Base-by-base conservation (phyloP, 495 filamentous ascomycete species). In the Cladorrhinum samala region DNA sequence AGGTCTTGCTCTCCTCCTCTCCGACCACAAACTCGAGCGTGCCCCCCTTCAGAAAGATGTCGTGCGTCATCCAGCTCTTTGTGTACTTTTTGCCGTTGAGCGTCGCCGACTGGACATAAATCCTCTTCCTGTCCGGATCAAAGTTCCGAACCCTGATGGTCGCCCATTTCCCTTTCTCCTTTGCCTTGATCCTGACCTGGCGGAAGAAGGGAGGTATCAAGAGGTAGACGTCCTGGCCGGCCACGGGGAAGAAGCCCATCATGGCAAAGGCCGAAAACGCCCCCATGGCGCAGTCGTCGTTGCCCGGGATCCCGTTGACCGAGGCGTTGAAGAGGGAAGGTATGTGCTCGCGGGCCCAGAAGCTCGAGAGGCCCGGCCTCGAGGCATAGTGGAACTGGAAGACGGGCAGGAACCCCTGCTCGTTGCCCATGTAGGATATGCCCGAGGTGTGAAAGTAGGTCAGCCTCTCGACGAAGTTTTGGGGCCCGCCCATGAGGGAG, bases 271-370 rank as follows among this genome's bases (percentile, higher is more conserved):
- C 81, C 3, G 78, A 72, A 55, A 88, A 89, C 2, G 84, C 80
- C 8, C 85, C 87, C 84, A 88, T 87, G 16, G 86, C 84, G 47
- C 81, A 83, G 65, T 89, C 85, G 53, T 89, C 85, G 64, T 89
- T 89, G 0, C 85, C 86, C 2, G 86, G 85, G 27, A 90, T 81
- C 3, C 86, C 85, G 49, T 72, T 72, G 7, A 77, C 59, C 2
- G 76, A 78, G 3, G 75, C 76, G 64, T 86, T 83, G 68, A 88
- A 89, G 49, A 77, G 77, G 0, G 72, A 71, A 0, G 86, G 85
- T 54, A 90, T 84, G 63, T 88, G 89, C 50, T 58, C 71, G 56
- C 86, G 83, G 7, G 75, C 71, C 56, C 81, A 83, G 52, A 77
- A 72, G 5, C 78, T 72, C 9, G 82, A 86, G 1, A 87, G 71